Evolutionary conservation across 2,329 filamentous ascomycete genomes (phyloP).

Genomic region (Pezicula radicicola): DNA sequence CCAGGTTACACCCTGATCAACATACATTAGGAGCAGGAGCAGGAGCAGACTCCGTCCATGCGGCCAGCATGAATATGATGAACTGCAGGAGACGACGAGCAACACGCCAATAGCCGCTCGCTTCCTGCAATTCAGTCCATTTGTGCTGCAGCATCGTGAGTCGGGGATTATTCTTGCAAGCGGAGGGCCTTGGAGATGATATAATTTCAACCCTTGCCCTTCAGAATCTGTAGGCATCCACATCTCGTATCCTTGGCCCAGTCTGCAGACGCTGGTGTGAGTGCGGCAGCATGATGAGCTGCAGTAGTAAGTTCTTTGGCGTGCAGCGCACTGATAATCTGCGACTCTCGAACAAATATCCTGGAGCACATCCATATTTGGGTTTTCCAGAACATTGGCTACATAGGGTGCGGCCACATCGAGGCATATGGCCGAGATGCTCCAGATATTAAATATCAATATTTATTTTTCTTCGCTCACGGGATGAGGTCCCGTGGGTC

Average conservation of each 20-base stretch:
- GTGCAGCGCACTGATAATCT: slow-evolving; percentile 17
- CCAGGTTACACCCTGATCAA: slow-evolving; percentile 13
- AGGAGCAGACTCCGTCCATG: too few relatives aligned
- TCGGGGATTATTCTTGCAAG: background rate
- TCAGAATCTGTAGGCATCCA: background rate
- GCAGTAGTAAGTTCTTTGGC: slow-evolving; percentile 21
- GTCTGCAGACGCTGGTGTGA: slow-evolving; percentile 13
- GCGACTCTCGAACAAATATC: slow-evolving; percentile 10
- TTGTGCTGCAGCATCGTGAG: background rate
- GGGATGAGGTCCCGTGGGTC: slow-evolving; percentile 16
- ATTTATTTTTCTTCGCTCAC: slow-evolving; percentile 9
- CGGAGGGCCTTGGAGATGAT: background rate
- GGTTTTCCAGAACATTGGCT: slow-evolving; percentile 16
- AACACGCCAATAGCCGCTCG: background rate
- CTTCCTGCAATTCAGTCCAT: too few relatives aligned
- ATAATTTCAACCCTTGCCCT: background rate
- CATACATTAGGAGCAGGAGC: background rate
- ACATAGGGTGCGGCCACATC: background rate
- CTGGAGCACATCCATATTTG: slow-evolving; percentile 12
- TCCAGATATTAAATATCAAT: background rate
- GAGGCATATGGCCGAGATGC: background rate
- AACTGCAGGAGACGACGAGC: background rate
- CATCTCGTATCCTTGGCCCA: slow-evolving; percentile 11
- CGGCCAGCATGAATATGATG: background rate
- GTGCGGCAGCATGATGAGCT: slow-evolving; percentile 29